These are phyloP conservation scores for Terfezia claveryi DNA, from an alignment of 495 filamentous ascomycete genomes.

Conservation along the genomic window DNA sequence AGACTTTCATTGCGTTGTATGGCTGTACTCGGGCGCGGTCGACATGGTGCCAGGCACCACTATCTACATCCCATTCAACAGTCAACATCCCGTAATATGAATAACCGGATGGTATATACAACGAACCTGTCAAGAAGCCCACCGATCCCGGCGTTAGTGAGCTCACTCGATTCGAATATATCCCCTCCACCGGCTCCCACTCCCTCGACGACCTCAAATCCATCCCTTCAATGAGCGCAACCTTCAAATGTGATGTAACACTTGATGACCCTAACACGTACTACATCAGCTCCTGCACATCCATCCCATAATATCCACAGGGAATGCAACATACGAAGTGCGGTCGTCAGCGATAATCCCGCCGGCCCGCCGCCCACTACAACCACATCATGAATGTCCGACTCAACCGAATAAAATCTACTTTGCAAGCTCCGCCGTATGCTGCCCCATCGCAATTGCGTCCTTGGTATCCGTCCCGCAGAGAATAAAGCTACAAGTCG, in stretches of 20 bases:
- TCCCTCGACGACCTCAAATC: slow-evolving; percentile 36
- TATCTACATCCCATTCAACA: slow-evolving; percentile 16
- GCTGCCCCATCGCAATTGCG: no score
- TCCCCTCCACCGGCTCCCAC: slow-evolving; percentile 40
- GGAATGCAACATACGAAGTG: slow-evolving; percentile 43
- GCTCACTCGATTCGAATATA: slow-evolving; percentile 83
- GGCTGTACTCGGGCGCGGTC: slow-evolving; percentile 47
- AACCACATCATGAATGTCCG: slow-evolving; percentile 66
- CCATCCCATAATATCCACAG: background rate
- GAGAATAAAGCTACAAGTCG: no score
- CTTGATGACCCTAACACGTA: slow-evolving; percentile 34
- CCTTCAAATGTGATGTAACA: slow-evolving; percentile 49
- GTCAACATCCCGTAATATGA: background rate
- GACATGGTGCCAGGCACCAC: slow-evolving; percentile 73
- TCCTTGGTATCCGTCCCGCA: no score
- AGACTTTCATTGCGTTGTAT: slow-evolving; percentile 81
- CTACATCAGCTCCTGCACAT: slow-evolving; percentile 1
- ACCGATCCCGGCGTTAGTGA: slow-evolving; percentile 76
- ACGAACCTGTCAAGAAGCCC: slow-evolving; percentile 31
- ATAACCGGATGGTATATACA: background rate
- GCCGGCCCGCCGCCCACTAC: slow-evolving; percentile 94
- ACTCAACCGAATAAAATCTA: no score
- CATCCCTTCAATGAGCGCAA: slow-evolving; percentile 80
- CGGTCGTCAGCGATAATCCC: slow-evolving; percentile 67
- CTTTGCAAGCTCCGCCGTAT: no score